Percentiles rank a stretch among this genome's conserved stretches.
Conservation (phyloP, 768 basidiomycete species). For the Hygrocybe coccinea region DNA sequence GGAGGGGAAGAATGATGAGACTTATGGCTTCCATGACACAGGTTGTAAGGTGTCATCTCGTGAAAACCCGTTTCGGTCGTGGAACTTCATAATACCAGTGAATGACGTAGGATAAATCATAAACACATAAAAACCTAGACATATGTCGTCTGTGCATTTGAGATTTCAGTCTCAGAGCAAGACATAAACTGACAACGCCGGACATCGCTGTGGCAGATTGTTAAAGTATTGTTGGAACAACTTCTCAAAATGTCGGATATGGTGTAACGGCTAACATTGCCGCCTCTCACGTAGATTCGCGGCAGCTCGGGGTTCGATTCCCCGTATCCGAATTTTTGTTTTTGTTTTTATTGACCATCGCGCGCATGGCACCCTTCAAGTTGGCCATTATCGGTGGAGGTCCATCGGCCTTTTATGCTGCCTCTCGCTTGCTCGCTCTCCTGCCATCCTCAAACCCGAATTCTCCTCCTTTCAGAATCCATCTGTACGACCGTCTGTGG, state of each 20-base stretch:
- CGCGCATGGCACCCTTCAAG: conserved; percentile 41
- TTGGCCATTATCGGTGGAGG: conserved; percentile 91
- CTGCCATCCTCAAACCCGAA: conserved; percentile 37
- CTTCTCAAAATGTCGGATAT: conserved; percentile 3
- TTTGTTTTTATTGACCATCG: not conserved
- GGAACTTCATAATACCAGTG: too few species aligned
- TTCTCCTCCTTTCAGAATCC: conserved; percentile 45
- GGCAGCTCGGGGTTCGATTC: conserved; percentile 40
- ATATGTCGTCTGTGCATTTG: too few species aligned
- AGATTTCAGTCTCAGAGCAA: too few species aligned
- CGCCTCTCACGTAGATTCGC: conserved; percentile 21
- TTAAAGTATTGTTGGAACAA: too few species aligned
- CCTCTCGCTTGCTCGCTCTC: conserved; percentile 72
- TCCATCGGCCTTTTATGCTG: conserved; percentile 95
- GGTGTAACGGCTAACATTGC: conserved; percentile 14
- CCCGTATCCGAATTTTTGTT: conserved; percentile 27
- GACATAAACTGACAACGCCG: too few species aligned
- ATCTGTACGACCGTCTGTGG: conserved; percentile 90
- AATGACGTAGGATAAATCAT: too few species aligned
- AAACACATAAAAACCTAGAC: too few species aligned
- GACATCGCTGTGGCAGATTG: too few species aligned
- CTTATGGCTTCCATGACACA: too few species aligned
- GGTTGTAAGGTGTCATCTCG: too few species aligned
- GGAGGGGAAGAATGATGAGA: too few species aligned
- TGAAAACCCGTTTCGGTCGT: too few species aligned